A percentile compares a stretch with the other conserved stretches of the same genome.
Conservation (phyloP, 768 basidiomycete species). For the Pleurotus pulmonarius region DNA sequence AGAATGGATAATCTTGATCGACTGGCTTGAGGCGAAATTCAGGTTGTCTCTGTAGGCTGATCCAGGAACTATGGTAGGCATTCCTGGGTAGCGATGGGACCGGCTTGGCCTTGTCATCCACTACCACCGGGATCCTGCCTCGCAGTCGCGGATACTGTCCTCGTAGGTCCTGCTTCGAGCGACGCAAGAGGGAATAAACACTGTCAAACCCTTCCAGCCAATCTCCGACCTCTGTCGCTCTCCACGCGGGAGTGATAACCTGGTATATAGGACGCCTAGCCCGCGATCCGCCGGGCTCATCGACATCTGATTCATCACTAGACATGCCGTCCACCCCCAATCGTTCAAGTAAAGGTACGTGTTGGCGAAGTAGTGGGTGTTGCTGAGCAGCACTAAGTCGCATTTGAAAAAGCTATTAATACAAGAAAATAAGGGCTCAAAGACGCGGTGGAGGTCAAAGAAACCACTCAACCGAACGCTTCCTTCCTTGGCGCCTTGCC, state of each 20-base stretch:
- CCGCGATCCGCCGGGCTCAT: not conserved
- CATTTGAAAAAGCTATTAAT: conserved; percentile 3
- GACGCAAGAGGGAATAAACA: conserved; percentile 9
- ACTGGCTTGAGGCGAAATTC: not conserved
- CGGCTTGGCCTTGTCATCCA: conserved; percentile 9
- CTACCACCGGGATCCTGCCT: not conserved
- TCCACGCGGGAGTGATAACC: conserved; percentile 13
- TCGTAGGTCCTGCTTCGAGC: not conserved
- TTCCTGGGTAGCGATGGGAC: conserved; percentile 13
- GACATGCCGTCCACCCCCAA: conserved; percentile 22
- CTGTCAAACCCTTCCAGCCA: conserved; percentile 18
- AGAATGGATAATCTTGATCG: not conserved
- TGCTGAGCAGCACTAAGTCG: conserved; percentile 5
- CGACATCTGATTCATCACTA: conserved; percentile 18
- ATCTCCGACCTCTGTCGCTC: conserved; percentile 9
- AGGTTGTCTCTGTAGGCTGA: not conserved
- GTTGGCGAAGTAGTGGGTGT: conserved; percentile 8
- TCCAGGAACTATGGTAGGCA: conserved; percentile 14
- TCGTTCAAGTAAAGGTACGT: conserved; percentile 14
- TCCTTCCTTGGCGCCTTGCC: no score
- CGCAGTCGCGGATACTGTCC: conserved; percentile 12
- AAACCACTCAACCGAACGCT: not conserved
- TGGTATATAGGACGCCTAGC: conserved; percentile 2
- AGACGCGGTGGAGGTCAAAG: not conserved
- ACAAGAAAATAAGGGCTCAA: not conserved